Conservation (phyloP, 805 yeast species). For the Candida pseudofarinosa region DNA sequence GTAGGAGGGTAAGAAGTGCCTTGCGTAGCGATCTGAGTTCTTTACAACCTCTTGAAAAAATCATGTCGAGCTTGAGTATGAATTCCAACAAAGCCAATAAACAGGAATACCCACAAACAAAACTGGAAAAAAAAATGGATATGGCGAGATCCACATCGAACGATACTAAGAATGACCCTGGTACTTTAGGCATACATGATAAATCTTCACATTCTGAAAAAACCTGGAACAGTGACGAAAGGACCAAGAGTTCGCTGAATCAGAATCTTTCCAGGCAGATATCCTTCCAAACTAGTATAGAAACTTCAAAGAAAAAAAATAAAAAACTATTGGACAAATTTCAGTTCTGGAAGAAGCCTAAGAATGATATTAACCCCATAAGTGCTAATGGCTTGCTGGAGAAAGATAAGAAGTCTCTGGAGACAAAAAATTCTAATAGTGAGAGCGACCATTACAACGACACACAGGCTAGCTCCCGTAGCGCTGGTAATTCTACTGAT, state of each 20-base stretch:
- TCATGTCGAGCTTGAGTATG: conserved; percentile 33
- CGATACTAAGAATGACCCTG: background rate
- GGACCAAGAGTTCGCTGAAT: background rate
- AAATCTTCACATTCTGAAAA: background rate
- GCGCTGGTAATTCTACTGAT: background rate
- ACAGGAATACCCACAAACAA: background rate
- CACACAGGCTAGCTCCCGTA: conserved; percentile 4
- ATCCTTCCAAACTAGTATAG: background rate
- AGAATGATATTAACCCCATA: conserved; percentile 3
- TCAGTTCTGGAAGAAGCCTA: conserved; percentile 36
- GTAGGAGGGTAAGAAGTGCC: conserved; percentile 33
- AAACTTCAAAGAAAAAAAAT: conserved; percentile 12
- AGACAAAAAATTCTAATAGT: background rate
- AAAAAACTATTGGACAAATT: conserved; percentile 27
- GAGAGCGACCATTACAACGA: background rate
- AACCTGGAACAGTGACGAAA: background rate
- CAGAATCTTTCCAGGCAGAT: background rate
- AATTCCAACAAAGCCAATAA: conserved; percentile 14
- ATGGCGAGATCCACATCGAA: background rate
- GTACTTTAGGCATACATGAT: background rate
- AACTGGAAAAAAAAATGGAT: background rate
- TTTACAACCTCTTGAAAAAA: conserved; percentile 35
- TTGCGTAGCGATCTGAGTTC: conserved; percentile 29
- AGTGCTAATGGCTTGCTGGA: background rate
- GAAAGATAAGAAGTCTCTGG: background rate